These are phyloP conservation scores for Penicillium riverlandense DNA, from an alignment of 495 filamentous ascomycete genomes.

Conservation along the genomic window DNA sequence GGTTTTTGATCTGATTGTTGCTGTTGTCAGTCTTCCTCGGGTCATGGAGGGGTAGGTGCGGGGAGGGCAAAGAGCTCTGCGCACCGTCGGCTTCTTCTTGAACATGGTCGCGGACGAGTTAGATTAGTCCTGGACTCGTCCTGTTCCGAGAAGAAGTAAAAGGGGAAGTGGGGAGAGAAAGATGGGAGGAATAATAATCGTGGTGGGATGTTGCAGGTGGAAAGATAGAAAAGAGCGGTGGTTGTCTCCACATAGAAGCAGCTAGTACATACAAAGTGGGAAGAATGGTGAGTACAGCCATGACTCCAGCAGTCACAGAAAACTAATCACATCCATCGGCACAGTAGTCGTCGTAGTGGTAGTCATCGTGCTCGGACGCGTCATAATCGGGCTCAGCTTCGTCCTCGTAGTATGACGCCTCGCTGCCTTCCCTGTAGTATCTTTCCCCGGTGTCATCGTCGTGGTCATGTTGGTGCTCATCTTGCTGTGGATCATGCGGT, in stretches of 20 bases:
- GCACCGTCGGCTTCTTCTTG: constrained; percentile 71
- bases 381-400: not conserved
- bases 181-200: not conserved
- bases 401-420: not conserved
- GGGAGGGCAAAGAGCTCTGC: constrained; percentile 13
- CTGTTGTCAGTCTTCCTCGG: not conserved
- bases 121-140: not conserved
- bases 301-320: not conserved
- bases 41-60: constrained; percentile 18
- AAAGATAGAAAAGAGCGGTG: too few relatives aligned
- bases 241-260: not conserved
- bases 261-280: not conserved
- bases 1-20: constrained; percentile 54
- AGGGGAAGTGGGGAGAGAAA: not conserved
- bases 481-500: not conserved
- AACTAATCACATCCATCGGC: not conserved
- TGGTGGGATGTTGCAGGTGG: not conserved
- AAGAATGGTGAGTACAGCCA: too few relatives aligned
- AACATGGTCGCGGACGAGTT: constrained; percentile 47
- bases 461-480: not conserved
- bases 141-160: not conserved
- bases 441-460: not conserved
- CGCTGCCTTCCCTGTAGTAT: not conserved
- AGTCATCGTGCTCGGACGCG: not conserved
- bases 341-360: not conserved